phyloP scores from a whole-genome alignment of 179 eudicot genomes.

The Beta corolliflora region DNA sequence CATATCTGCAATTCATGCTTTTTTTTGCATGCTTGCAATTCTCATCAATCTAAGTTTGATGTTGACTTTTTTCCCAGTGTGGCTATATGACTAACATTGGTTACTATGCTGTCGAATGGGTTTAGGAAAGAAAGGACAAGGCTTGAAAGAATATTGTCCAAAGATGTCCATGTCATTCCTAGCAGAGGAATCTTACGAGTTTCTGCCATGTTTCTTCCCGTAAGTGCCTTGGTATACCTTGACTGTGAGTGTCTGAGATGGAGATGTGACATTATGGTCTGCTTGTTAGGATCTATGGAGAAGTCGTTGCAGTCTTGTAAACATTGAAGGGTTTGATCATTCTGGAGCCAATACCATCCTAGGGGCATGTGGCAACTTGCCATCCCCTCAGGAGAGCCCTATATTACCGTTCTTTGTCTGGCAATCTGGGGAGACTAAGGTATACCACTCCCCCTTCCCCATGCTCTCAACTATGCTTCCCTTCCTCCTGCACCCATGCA shows the following conservation, averaged over 20 bases:
- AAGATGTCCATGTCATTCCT: conserved; percentile 68
- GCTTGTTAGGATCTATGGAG: conserved; percentile 77
- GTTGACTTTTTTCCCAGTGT: background rate
- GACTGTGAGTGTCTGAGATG: background rate
- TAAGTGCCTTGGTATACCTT: conserved; percentile 37
- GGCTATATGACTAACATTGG: background rate
- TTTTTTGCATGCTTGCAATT: no score
- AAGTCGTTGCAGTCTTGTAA: conserved; percentile 65
- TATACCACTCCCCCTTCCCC: conserved; percentile 17
- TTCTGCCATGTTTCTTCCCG: conserved; percentile 87
- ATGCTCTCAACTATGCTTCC: background rate
- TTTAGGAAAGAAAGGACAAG: conserved; percentile 77
- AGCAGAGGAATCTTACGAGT: conserved; percentile 75
- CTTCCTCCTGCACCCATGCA: no score
- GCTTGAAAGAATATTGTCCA: conserved; percentile 58
- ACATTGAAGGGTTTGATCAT: conserved; percentile 89
- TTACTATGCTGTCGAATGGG: conserved; percentile 1
- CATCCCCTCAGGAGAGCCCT: conserved; percentile 51
- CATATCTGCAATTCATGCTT: no score
- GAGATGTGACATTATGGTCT: conserved; percentile 20
- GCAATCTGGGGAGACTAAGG: conserved; percentile 86
- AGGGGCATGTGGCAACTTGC: conserved; percentile 77
- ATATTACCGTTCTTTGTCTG: conserved; percentile 70
- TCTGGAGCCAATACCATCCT: conserved; percentile 58
- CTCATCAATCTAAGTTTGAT: background rate